Conservation (phyloP, 805 yeast genomes). For the Candida anglica region DNA sequence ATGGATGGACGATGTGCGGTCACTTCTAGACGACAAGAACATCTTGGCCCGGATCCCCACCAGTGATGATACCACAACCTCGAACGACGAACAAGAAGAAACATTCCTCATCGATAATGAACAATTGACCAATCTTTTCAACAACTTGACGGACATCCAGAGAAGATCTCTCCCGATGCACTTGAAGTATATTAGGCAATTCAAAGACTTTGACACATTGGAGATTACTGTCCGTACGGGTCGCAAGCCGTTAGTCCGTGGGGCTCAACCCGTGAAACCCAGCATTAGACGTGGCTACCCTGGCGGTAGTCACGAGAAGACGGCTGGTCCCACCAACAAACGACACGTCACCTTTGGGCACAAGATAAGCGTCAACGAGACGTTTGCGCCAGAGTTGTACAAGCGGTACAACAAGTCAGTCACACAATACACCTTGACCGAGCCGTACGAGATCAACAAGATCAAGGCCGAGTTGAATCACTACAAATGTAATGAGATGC, state of each 20-base stretch:
- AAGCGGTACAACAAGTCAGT: slow-evolving; percentile 51
- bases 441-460: slow-evolving; percentile 45
- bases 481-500: slow-evolving; percentile 63
- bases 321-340: slow-evolving; percentile 2
- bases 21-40: not conserved
- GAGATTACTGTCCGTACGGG: slow-evolving; percentile 21
- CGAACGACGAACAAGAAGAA: slow-evolving; percentile 7
- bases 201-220: slow-evolving; percentile 26
- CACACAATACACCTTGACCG: slow-evolving; percentile 48
- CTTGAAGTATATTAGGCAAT: slow-evolving; percentile 32
- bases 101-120: slow-evolving; percentile 19
- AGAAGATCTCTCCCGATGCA: slow-evolving; percentile 26
- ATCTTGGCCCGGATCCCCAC: not conserved
- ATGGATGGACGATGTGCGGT: slow-evolving; percentile 11
- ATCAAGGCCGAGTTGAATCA: slow-evolving; percentile 64
- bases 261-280: slow-evolving; percentile 1
- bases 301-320: too few relatives aligned
- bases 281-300: slow-evolving; percentile 2
- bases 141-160: slow-evolving; percentile 17
- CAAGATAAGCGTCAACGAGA: slow-evolving; percentile 45
- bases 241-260: slow-evolving; percentile 1
- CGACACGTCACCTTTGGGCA: slow-evolving; percentile 44
- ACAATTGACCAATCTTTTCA: slow-evolving; percentile 21
- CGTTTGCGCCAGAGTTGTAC: slow-evolving; percentile 49
- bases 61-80: not conserved